Conservation (phyloP, 495 filamentous ascomycete species). For the Hypoxylon subgilvum region DNA sequence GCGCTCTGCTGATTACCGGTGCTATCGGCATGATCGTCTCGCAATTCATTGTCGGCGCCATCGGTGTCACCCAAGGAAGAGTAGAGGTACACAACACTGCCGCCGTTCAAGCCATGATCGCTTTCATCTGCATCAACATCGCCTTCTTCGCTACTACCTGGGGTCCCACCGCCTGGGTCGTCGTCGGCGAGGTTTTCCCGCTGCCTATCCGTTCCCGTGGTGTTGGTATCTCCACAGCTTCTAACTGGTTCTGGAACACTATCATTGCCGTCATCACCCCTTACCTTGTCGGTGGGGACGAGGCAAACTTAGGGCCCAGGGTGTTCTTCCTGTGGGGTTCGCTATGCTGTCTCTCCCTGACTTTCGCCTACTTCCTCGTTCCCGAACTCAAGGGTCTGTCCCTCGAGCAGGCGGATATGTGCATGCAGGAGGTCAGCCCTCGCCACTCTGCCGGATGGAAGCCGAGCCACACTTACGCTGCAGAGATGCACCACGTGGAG, state of each 20-base stretch:
- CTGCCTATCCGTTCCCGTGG: conserved; percentile 76
- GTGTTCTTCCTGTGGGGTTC: conserved; percentile 75
- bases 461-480: conserved; percentile 67
- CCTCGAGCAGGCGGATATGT: conserved; percentile 79
- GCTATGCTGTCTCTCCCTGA: conserved; percentile 61
- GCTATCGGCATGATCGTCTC: conserved; percentile 80
- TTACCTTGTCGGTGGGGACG: conserved; percentile 64
- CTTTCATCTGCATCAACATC: conserved; percentile 78
- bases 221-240: conserved; percentile 74
- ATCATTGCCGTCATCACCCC: conserved; percentile 66
- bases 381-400: conserved; percentile 79
- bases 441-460: conserved; percentile 64
- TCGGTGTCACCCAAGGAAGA: conserved; percentile 61
- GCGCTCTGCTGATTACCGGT: conserved; percentile 80
- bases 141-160: conserved; percentile 74
- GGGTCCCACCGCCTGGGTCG: conserved; percentile 77
- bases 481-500: conserved; percentile 56
- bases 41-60: conserved; percentile 76
- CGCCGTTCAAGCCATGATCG: conserved; percentile 60
- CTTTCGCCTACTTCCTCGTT: conserved; percentile 74
- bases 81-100: conserved; percentile 42
- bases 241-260: conserved; percentile 82
- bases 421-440: conserved; percentile 73
- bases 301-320: conserved; percentile 63
- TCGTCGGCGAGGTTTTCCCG: conserved; percentile 79